Base-by-base conservation (phyloP, 768 basidiomycete species). In the Termitomyces sp. region DNA sequence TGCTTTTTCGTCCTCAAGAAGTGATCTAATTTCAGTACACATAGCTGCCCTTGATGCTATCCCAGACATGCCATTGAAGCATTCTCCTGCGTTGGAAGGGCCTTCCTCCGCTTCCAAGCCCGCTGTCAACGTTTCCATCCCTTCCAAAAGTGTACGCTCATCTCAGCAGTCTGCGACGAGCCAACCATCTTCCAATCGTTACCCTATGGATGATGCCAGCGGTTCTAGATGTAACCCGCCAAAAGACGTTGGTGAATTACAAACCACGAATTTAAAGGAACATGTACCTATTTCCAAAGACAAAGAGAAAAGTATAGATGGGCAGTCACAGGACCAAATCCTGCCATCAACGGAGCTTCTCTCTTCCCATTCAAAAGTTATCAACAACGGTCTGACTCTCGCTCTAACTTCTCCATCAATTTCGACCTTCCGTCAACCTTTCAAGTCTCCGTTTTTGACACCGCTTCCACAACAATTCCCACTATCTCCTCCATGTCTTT, bases 401-500 rank as follows among this genome's bases (percentile, higher is more conserved):
- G 31, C 15, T 14, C 14, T 20, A 11, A 17, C 50, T 45, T 46
- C n/a, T 57, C 10, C 45, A 36, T 17, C 25, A 38, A n/a, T 40
- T n/a, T 20, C 31, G 31, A 42, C 14, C 25, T 3, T 25, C 31
- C 38, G 38, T n/a, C 34, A 15, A 6, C 34, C 50, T 51, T 8
- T 36, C 1, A 2, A 20, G 15, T 31, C 48, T 15, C 17, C 17
- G 7, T 32, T 50, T 31, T 34, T n/a, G 7, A 43, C 8, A 32
- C 49, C 50, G 34, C 29, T 32, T 6, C 53, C 62, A 17, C 49
- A 38, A 12, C 54, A 49, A 15, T 66, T 66, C 34, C 65, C 65
- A 1, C 54, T 66, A 8, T 59, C 65, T 47, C 65, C 65, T 31
- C 65, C 62, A 5, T 32, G 25, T 15, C 48, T 38, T 10, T 57